Evolutionary conservation across 495 filamentous ascomycete species (phyloP).

Genomic region (Talaromyces stipitatus): DNA sequence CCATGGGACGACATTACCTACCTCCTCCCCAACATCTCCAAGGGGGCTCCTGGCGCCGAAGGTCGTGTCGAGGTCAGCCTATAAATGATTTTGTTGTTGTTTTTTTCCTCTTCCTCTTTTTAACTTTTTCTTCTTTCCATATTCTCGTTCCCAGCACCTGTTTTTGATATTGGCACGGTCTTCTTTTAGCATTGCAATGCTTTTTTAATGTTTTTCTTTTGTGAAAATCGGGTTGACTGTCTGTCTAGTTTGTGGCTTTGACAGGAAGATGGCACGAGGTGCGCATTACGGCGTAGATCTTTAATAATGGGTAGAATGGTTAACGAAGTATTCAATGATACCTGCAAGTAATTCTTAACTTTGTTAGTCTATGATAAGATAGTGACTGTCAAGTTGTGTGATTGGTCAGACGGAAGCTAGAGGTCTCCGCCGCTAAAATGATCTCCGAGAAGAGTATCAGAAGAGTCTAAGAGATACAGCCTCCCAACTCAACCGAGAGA

Average conservation of each 20-base stretch:
- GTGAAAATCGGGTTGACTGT: slow-evolving; percentile 14
- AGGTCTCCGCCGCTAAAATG: no score
- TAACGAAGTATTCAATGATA: background rate
- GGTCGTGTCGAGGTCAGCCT: slow-evolving; percentile 85
- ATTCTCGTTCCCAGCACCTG: slow-evolving; percentile 4
- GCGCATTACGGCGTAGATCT: slow-evolving; percentile 7
- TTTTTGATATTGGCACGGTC: slow-evolving; percentile 2
- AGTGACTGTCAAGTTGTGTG: no score
- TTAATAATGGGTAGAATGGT: slow-evolving; percentile 6
- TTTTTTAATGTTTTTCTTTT: slow-evolving; percentile 23
- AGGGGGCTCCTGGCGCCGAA: slow-evolving; percentile 68
- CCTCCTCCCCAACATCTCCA: slow-evolving; percentile 73
- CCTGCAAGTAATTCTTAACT: background rate
- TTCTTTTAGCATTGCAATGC: slow-evolving; percentile 11
- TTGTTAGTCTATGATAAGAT: no score
- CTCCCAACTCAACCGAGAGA: no score
- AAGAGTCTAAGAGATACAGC: no score
- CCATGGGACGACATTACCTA: slow-evolving; percentile 99
- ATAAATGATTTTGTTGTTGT: slow-evolving; percentile 29
- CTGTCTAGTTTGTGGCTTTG: slow-evolving; percentile 4
- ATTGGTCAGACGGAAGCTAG: background rate
- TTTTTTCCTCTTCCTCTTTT: slow-evolving; percentile 10
- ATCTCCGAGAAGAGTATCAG: no score
- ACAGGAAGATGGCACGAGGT: slow-evolving; percentile 2
- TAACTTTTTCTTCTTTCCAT: no score